A percentile compares a stretch with the other conserved stretches of the same genome.
Evolutionary conservation across 2,329 filamentous ascomycete genomes (phyloP).

Genomic region (Pseudogymnoascus sp.): DNA sequence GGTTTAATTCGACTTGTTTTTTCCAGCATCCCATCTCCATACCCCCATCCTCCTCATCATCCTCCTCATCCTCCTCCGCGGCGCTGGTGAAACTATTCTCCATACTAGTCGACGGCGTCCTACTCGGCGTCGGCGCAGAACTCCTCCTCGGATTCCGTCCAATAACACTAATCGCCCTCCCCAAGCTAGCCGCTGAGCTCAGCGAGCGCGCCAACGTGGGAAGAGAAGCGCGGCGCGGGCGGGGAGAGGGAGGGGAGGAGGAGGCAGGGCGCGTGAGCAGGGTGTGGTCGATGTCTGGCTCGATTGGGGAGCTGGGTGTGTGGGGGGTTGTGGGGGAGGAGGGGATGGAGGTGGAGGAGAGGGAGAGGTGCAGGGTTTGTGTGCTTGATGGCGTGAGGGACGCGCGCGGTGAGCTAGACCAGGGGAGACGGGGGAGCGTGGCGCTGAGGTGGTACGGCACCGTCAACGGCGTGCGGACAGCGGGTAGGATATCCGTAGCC

Average conservation of each 20-base stretch:
- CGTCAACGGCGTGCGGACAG: slow-evolving; percentile 49
- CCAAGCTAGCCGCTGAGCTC: slow-evolving; percentile 21
- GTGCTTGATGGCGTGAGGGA: slow-evolving; percentile 16
- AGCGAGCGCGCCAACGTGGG: slow-evolving; percentile 27
- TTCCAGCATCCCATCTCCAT: background rate
- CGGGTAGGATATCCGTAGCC: slow-evolving; percentile 51
- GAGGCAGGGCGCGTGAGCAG: slow-evolving; percentile 31
- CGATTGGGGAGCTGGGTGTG: slow-evolving; percentile 34
- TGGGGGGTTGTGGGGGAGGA: background rate
- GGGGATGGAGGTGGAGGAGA: slow-evolving; percentile 11
- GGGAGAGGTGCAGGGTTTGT: slow-evolving; percentile 18
- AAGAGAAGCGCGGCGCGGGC: slow-evolving; percentile 19
- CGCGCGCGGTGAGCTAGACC: slow-evolving; percentile 21
- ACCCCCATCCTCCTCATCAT: background rate
- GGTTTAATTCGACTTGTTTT: background rate
- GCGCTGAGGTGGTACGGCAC: slow-evolving; percentile 45
- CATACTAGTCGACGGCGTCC: slow-evolving; percentile 31
- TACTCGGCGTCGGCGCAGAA: slow-evolving; percentile 20
- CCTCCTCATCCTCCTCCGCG: background rate
- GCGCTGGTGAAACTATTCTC: slow-evolving; percentile 16
- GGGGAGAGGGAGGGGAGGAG: slow-evolving; percentile 15
- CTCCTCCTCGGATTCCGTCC: background rate
- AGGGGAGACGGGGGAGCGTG: slow-evolving; percentile 20
- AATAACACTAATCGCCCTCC: slow-evolving; percentile 15
- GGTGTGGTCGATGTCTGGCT: slow-evolving; percentile 50